Base-by-base conservation (phyloP, 805 yeast species). In the Jamesozyma lodderae region DNA sequence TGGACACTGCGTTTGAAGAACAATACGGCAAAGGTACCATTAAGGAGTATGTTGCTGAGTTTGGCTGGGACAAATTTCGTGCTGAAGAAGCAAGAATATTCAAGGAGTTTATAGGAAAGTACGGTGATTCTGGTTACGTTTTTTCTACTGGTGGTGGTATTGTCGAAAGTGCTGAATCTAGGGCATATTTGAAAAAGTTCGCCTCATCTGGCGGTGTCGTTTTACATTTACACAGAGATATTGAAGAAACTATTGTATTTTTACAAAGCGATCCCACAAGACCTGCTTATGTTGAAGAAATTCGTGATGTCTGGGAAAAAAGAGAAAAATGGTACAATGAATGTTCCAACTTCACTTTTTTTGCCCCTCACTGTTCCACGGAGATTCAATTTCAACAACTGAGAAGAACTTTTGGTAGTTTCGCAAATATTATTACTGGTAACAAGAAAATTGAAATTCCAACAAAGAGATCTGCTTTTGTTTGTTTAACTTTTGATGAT, bases 141-240 rank as follows among this genome's bases (percentile, higher is more conserved):
- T 71, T 90, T 38, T 84, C 97, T 0, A 84, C 96, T 35, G 99
- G 99, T 24, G 99, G 99, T 31, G 99, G 99, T 8, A 69, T 92
- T 43, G 94, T 92, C 20, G 97, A 90, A 62, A 72, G 72, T 28
- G 69, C 69, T 6, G 71, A 60, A n/a, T 77, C 94, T 4, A 73
- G 96, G 50, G 68, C 68, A 9, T 47, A 75, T 6, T 67, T 92
- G 57, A 70, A 77, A 48, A 56, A 67, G 6, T 82, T 77, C 57
- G 60, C 63, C 6, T 51, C 63, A 17, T 45, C 60, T 11, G 83
- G 82, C 19, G 95, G 95, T 28, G 71, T 83, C 46, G 97, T 92
- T 10, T 67, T 92, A 39, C 96, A 92, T 52, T 69, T 92, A 42
- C 96, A 90, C 59, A 79, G 99, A 47, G 83, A 84, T 51, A 72